A percentile compares a stretch with the other conserved stretches of the same genome.
phyloP scores from a whole-genome alignment of 2,329 filamentous ascomycete species.

The Neofusicoccum sp. region DNA sequence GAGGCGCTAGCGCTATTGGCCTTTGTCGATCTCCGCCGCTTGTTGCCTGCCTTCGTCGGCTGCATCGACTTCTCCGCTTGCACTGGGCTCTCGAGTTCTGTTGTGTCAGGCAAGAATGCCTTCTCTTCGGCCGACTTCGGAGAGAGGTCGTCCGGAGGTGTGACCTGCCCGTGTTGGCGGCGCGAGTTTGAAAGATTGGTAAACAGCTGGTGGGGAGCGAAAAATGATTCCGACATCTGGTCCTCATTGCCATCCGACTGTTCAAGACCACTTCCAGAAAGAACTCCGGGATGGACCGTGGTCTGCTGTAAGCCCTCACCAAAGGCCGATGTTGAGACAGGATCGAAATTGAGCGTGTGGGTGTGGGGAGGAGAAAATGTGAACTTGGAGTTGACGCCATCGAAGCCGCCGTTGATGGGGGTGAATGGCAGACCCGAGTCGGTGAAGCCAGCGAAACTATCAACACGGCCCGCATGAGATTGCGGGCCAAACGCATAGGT shows the following conservation, averaged over 20 bases:
- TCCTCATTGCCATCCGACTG: not conserved
- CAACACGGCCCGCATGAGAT: not conserved
- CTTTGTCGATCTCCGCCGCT: not conserved
- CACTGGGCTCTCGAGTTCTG: not conserved
- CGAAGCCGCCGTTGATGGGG: not conserved
- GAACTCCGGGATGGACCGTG: constrained; percentile 1
- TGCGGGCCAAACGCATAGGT: not conserved
- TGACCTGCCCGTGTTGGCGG: constrained; percentile 32
- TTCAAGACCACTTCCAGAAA: not conserved
- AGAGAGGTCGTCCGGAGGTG: constrained; percentile 36
- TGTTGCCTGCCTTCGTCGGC: not conserved
- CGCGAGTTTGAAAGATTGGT: not conserved
- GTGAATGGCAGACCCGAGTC: not conserved
- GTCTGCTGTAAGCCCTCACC: not conserved
- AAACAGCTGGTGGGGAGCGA: not conserved
- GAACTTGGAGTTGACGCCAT: not conserved
- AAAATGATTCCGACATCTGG: not conserved
- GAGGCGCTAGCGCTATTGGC: not conserved
- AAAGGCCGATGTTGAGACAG: not conserved
- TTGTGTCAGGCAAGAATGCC: not conserved
- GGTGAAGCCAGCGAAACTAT: constrained; percentile 2
- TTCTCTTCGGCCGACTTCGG: constrained; percentile 19
- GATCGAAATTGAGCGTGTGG: not conserved
- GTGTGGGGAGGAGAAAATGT: not conserved
- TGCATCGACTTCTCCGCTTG: not conserved